Base-by-base conservation (phyloP, 1,284 basidiomycete genomes). In the Lignosus rhinocerotis region DNA sequence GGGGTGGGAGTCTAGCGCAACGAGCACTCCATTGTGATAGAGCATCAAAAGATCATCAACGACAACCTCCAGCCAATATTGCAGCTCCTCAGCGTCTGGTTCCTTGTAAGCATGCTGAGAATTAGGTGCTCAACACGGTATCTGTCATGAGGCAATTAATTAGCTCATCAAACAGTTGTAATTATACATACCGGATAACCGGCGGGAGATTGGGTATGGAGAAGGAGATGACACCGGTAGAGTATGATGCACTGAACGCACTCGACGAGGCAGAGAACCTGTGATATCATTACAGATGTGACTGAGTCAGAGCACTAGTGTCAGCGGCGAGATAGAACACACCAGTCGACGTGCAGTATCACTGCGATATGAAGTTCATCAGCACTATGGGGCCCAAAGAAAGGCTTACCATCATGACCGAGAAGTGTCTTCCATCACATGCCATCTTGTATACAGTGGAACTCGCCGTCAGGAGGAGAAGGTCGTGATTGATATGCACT, bases 41-140 rank as follows among this genome's bases (percentile, higher is more conserved):
- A 69, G 50, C 25, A 45, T 45, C 30, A 68, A 59, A 16, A 69
- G 58, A 42, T 69, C 66, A 36, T 64, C 57, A 12, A 70, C 61
- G 43, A 66, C 31, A 14, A 58, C 17, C 30, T 51, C 43, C 49
- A 65, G 53, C 45, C 53, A 68, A 21, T 55, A n/a, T 44, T 68
- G 66, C 3, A 69, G 52, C 33, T 67, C 53, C 19, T 67, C 68
- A 1, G 60, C 48, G 5, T 46, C 61, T 16, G 61, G 61, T 36
- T 69, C 67, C 16, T 49, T 55, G 62, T 66, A 4, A 68, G 33
- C 2, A 44, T 53, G 16, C 53, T 36, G 4, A 68, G 31, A 6
- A 68, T 47, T 0, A 69, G 48, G 43, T 70, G 65, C 11, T 32
- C 17, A 10, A 21, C 30, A 12, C 17, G 44, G 34, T 25, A 59